Conservation (phyloP, 1,139 yeast genomes). For the Taphrina deformans region DNA sequence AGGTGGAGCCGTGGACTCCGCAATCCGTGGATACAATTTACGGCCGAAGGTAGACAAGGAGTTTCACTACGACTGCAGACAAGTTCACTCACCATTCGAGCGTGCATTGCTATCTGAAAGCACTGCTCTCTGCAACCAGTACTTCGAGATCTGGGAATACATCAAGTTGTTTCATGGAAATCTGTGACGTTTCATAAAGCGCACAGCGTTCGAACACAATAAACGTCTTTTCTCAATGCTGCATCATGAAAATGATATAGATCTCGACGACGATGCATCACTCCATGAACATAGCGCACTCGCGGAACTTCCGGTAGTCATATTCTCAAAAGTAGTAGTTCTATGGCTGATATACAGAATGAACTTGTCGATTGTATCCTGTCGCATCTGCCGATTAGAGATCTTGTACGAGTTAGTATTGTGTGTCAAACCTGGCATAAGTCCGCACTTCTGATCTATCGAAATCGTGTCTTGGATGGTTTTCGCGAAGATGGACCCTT, state of each 20-base stretch:
- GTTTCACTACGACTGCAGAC: too few species aligned
- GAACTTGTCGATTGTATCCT: slow-evolving; percentile 1
- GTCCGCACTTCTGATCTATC: neutral
- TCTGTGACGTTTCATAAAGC: too few species aligned
- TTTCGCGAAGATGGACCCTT: neutral
- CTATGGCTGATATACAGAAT: neutral
- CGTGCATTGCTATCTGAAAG: too few species aligned
- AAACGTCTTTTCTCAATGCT: too few species aligned
- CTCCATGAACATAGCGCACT: neutral
- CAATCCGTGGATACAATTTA: neutral
- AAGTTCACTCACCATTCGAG: too few species aligned
- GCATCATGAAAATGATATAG: too few species aligned
- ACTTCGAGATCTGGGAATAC: too few species aligned
- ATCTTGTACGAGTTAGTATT: neutral
- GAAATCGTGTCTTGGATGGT: neutral
- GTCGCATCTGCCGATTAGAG: neutral
- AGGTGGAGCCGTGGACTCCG: neutral
- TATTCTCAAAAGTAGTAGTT: neutral
- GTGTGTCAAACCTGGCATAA: slow-evolving; percentile 5
- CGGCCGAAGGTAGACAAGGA: neutral
- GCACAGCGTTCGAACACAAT: too few species aligned
- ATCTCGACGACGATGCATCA: too few species aligned
- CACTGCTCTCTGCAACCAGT: too few species aligned
- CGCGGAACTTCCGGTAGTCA: neutral
- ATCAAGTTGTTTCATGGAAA: too few species aligned